Conservation (phyloP, 148 eudicot species). For the Nyssa sinensis region DNA sequence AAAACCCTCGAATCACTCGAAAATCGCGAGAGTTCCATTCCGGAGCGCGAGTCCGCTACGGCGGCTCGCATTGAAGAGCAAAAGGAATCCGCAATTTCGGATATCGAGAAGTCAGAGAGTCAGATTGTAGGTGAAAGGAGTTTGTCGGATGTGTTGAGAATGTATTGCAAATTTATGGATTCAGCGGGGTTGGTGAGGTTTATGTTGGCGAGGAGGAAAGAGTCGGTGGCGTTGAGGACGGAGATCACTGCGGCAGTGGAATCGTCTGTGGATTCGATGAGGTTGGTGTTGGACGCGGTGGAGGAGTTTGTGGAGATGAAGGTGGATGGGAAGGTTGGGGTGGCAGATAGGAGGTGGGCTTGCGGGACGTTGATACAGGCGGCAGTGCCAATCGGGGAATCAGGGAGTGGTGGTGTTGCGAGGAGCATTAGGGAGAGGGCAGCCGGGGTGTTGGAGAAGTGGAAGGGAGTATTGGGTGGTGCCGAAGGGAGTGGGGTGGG, state of each 20-base stretch:
- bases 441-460: slow-evolving; percentile 31
- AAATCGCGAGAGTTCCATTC: slow-evolving; percentile 41
- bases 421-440: slow-evolving; percentile 39
- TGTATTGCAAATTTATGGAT: slow-evolving; percentile 46
- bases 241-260: slow-evolving; percentile 27
- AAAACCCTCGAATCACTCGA: slow-evolving; percentile 27
- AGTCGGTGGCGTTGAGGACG: slow-evolving; percentile 29
- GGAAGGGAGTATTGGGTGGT: slow-evolving; percentile 37
- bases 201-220: slow-evolving; percentile 41
- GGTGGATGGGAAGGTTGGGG: slow-evolving; percentile 24
- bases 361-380: slow-evolving; percentile 43
- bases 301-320: slow-evolving; percentile 41
- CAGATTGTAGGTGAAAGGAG: neutral
- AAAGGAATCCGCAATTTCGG: slow-evolving; percentile 30
- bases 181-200: slow-evolving; percentile 25
- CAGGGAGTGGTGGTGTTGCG: slow-evolving; percentile 26
- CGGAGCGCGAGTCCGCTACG: slow-evolving; percentile 18
- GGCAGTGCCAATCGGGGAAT: slow-evolving; percentile 23
- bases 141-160: slow-evolving; percentile 26
- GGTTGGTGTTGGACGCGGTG: slow-evolving; percentile 50
- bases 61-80: slow-evolving; percentile 30
- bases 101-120: slow-evolving; percentile 15
- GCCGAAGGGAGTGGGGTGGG: slow-evolving; percentile 38
- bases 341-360: slow-evolving; percentile 62
- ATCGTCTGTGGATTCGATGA: slow-evolving; percentile 44